Base-by-base conservation (phyloP, 192 early-diverging fungal species). In the Podochytrium sp. region DNA sequence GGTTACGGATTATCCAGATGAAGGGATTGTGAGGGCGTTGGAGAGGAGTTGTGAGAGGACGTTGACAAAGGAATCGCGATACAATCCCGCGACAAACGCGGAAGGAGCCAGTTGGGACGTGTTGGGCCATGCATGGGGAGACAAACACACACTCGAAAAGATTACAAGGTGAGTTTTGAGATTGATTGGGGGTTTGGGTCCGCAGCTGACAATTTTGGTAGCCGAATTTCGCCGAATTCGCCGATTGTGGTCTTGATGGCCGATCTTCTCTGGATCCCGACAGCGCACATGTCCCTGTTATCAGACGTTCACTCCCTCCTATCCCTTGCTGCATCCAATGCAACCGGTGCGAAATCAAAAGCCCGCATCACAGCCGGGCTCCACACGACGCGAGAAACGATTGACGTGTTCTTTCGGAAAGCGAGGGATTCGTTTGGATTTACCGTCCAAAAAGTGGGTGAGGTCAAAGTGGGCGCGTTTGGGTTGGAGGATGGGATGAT, bases 261-360 rank as follows among this genome's bases (percentile, higher is more conserved):
- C 32, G 73, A 74, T 55, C 41, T 74, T 20, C 62, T 74, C 3
- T 74, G 73, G 73, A 65, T 74, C 37, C 62, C 73, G 2, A 35
- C 59, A 7, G 59, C 55, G 2, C 73, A 74, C 34, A 33, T 47
- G 3, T 33, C 60, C 23, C 37, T 74, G 20, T 49, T 74, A 6
- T 42, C 35, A 25, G 73, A 74, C 40, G 25, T 40, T 12, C 37
- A n/a, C 37, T 25, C 61, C 27, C 60, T 74, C 6, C 29, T 47
- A 2, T 47, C 43, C 40, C 5, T 33, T 16, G 37, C 39, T 12
- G 40, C 23, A 25, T 16, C 7, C 35, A 27, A 14, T 30, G 34
- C 68, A 23, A 18, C 59, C 12, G 34, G 34, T 34, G 2, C 1
- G 23, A 42, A 43, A 50, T 65, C 64, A 16, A 65, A 43, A 49